A percentile compares a stretch with the other conserved stretches of the same genome.
These are phyloP conservation scores for Polytrichum commune DNA, from an alignment of 225 moss, liverwort and hornwort genomes.

Conservation along the genomic window DNA sequence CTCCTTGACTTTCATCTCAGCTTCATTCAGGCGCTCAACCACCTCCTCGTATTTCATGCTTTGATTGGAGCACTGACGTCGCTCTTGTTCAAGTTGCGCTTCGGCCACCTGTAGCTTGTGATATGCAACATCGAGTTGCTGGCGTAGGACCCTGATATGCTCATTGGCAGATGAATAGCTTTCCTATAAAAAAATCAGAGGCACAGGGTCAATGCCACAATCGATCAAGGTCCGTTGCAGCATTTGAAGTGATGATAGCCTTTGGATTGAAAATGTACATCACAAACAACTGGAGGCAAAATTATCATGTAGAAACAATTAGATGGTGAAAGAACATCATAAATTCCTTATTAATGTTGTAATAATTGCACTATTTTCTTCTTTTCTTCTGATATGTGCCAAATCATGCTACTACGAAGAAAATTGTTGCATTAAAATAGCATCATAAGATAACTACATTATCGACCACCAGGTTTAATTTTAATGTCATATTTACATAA, in stretches of 20 bases:
- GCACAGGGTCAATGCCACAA: not conserved
- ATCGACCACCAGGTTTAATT: not conserved
- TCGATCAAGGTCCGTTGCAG: too few species aligned
- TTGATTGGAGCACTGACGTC: slow-evolving; percentile 61
- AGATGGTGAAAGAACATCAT: too few species aligned
- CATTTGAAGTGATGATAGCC: too few species aligned
- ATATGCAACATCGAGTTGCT: slow-evolving; percentile 74
- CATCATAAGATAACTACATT: not conserved
- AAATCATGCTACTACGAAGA: too few species aligned
- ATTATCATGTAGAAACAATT: too few species aligned
- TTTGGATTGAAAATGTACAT: too few species aligned
- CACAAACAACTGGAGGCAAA: too few species aligned
- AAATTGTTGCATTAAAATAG: too few species aligned
- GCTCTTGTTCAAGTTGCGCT: slow-evolving; percentile 63
- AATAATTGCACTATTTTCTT: too few species aligned
- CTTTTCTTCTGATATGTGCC: too few species aligned
- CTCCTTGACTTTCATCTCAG: slow-evolving; percentile 76
- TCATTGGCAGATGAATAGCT: slow-evolving; percentile 78
- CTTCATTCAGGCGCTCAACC: slow-evolving; percentile 52
- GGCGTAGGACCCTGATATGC: slow-evolving; percentile 64
- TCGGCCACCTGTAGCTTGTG: slow-evolving; percentile 86
- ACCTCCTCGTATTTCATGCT: slow-evolving; percentile 60
- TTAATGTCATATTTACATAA: not conserved
- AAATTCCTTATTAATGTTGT: too few species aligned
- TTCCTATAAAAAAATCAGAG: slow-evolving; percentile 42